Evolutionary conservation across 176 grass and related monocot species (phyloP).

Genomic region (Paspalum vaginatum): DNA sequence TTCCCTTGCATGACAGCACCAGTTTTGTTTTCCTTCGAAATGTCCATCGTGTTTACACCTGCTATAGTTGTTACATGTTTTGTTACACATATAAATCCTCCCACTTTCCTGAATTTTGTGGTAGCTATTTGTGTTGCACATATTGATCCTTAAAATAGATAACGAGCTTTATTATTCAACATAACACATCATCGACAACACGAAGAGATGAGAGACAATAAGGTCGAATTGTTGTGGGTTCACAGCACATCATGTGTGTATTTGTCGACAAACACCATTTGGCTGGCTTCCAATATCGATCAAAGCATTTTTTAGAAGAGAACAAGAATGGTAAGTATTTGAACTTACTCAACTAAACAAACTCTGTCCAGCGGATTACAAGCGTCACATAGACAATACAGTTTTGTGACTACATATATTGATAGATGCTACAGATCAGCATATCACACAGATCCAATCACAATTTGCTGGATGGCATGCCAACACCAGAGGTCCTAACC

Average conservation of each 20-base stretch:
- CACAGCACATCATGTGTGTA: not conserved
- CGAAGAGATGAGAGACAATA: not conserved
- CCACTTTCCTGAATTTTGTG: not conserved
- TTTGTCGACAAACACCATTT: not conserved
- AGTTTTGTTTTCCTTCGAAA: constrained; percentile 27
- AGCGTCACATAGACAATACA: not conserved
- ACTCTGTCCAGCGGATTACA: constrained; percentile 23
- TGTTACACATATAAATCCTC: not conserved
- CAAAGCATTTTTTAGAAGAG: not conserved
- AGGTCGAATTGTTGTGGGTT: not conserved
- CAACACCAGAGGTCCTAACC: constrained; percentile 56
- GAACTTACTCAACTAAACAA: not conserved
- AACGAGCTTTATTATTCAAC: not conserved
- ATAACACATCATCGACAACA: not conserved
- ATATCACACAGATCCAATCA: constrained; percentile 40
- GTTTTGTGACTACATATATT: not conserved
- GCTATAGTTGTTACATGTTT: constrained; percentile 40
- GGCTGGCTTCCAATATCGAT: not conserved
- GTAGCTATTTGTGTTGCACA: not conserved
- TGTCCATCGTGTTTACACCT: constrained; percentile 14
- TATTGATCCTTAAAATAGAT: not conserved
- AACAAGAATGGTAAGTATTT: not conserved
- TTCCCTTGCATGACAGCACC: constrained; percentile 32
- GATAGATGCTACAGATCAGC: not conserved
- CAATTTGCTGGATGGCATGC: constrained; percentile 73